These are phyloP conservation scores for Nicotiana otophora DNA, from an alignment of 257 asterid species.

Conservation along the genomic window DNA sequence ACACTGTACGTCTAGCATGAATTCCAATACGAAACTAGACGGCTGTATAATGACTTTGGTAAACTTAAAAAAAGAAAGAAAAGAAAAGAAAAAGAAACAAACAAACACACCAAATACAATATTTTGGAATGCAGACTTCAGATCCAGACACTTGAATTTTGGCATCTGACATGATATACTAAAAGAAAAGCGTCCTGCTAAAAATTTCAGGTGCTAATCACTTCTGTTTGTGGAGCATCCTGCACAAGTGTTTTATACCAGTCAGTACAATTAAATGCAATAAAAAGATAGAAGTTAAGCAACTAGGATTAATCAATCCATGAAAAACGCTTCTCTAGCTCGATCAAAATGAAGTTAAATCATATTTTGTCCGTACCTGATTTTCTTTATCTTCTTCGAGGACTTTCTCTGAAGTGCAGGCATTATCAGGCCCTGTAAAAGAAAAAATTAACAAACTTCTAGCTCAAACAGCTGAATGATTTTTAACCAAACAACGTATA, in stretches of 20 bases:
- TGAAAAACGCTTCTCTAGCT: background rate
- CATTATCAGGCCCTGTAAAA: constrained; percentile 32
- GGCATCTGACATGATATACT: background rate
- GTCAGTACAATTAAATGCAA: background rate
- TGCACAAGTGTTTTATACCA: background rate
- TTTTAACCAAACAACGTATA: background rate
- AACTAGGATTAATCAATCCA: background rate
- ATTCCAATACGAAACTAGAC: background rate
- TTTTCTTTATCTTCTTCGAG: constrained; percentile 79
- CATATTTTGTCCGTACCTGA: constrained; percentile 34
- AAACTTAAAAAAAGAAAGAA: background rate
- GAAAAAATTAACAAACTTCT: background rate
- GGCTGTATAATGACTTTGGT: background rate
- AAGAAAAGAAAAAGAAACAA: background rate
- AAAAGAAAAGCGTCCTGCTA: background rate
- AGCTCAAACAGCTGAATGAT: background rate
- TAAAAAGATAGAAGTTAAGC: background rate
- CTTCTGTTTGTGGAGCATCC: constrained; percentile 42
- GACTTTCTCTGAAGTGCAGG: constrained; percentile 35
- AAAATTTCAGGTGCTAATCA: constrained; percentile 11
- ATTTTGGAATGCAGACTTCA: background rate
- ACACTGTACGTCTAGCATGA: constrained; percentile 1
- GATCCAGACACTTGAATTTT: background rate
- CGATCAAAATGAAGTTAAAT: background rate
- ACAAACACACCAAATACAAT: background rate